These are phyloP conservation scores for Salix viminalis DNA, from an alignment of 345 rosid species.

Conservation along the genomic window DNA sequence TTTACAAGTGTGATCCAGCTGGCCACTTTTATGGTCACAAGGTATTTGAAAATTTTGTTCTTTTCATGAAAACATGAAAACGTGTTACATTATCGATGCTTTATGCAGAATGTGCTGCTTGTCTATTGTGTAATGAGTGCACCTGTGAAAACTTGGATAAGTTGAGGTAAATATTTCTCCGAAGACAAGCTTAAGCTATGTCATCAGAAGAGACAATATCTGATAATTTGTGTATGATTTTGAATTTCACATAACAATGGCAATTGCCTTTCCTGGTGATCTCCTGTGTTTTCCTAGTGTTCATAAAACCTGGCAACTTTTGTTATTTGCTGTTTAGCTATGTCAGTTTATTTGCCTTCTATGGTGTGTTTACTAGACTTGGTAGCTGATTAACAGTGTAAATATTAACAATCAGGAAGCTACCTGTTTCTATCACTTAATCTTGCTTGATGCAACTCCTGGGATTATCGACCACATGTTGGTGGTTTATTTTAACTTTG, in stretches of 20 bases:
- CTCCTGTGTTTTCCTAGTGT: not conserved
- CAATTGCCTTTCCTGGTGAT: not conserved
- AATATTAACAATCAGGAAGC: not conserved
- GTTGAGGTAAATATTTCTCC: not conserved
- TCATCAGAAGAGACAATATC: not conserved
- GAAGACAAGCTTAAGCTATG: not conserved
- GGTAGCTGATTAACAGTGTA: not conserved
- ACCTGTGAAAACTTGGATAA: not conserved
- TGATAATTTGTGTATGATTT: not conserved
- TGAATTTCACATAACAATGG: not conserved
- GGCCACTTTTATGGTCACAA: conserved; percentile 97
- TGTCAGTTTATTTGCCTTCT: not conserved
- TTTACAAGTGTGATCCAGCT: conserved; percentile 98
- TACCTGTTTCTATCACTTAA: not conserved
- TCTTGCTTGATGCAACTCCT: not conserved
- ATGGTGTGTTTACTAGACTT: not conserved
- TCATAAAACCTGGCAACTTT: not conserved
- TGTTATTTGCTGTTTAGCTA: not conserved
- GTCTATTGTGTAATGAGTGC: not conserved
- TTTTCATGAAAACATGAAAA: not conserved
- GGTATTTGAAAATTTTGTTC: conserved; percentile 39
- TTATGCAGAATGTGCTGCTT: not conserved
- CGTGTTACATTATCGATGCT: not conserved
- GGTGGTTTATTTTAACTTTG: not conserved
- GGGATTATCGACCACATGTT: not conserved